Evolutionary conservation across 805 yeast genomes (phyloP), one percentile per base, ranked within the genome.

Genomic region (Hanseniaspora valbyensis): DNA sequence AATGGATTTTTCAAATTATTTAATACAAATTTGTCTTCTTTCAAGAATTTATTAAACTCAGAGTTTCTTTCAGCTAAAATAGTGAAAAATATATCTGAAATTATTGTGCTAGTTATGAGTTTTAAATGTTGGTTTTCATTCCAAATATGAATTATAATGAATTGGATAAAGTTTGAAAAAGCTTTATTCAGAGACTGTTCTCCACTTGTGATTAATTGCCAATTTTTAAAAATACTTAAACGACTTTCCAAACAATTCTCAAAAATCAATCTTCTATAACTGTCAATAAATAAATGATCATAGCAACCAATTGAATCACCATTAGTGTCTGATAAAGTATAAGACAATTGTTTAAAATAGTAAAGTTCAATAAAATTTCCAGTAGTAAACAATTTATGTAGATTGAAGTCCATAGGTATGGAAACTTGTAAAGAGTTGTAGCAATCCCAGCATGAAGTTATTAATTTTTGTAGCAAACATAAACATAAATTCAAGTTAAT

Each of bases 261-360:
- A 21, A 24, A 48, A 2, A 48, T 9, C 10, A 48, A 16, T 33
- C 44, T 48, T 48, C 51, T 40, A 26, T 48, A 42, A 8, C 30
- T 22, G 18, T 48, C 44, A 2, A 37, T 3, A 32, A 48, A 37
- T 10, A 40, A n/a, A 19, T 19, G 21, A 18, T 48, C 41, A 26
- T 25, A 40, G 13, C 40, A 48, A 4, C 13, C 22, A 19, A 18
- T 5, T 19, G 33, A 30, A 16, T 29, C 34, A 1, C 18, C 13
- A 12, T 28, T 26, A 2, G 18, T 7, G 3, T 13, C 14, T 28
- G 42, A 30, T 5, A 18, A 6, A 14, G 36, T 16, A 32, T 32
- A 32, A 25, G 51, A 24, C 19, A 48, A 18, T 7, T 48, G 51
- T 19, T 48, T 48, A 12, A 48, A 39, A 9, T 38, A 40, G 12